Percentiles rank a stretch among this genome's conserved stretches.
Conservation (phyloP, 2,329 filamentous ascomycete species). For the Pyrenophora graminea region DNA sequence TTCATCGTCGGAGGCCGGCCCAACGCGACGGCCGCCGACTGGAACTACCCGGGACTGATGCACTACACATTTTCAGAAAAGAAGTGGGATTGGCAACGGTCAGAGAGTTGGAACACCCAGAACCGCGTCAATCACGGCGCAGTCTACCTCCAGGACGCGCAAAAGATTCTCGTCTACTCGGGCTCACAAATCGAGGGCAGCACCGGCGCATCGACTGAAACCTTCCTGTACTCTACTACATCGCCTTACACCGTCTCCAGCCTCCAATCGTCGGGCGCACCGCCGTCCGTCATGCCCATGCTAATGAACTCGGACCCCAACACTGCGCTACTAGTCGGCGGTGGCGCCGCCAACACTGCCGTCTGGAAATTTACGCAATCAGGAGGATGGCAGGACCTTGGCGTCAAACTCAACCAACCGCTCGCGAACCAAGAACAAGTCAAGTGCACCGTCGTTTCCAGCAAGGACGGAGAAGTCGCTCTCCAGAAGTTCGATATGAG, state of each 20-base stretch:
- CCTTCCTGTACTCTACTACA: conserved; percentile 71
- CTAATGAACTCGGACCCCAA: conserved; percentile 74
- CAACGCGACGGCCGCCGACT: conserved; percentile 39
- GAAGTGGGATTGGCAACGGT: conserved; percentile 62
- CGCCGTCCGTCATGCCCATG: conserved; percentile 69
- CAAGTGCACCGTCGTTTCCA: conserved; percentile 68
- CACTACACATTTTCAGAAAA: conserved; percentile 62
- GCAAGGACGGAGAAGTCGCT: conserved; percentile 76
- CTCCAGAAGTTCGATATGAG: conserved; percentile 79
- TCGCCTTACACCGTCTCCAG: conserved; percentile 66
- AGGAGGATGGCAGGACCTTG: conserved; percentile 69
- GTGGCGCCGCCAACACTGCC: conserved; percentile 65
- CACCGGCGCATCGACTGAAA: conserved; percentile 66
- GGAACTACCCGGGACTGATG: conserved; percentile 75
- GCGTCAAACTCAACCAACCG: conserved; percentile 64
- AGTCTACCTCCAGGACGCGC: conserved; percentile 70
- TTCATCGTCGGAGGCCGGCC: conserved; percentile 77
- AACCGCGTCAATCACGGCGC: conserved; percentile 76
- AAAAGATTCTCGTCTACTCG: conserved; percentile 79
- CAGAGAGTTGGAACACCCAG: conserved; percentile 59
- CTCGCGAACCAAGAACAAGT: conserved; percentile 63
- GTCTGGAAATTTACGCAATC: conserved; percentile 73
- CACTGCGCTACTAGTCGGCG: conserved; percentile 75
- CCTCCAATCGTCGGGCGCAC: conserved; percentile 55
- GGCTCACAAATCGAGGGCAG: conserved; percentile 67